Evolutionary conservation across 345 rosid species (phyloP).

Genomic region (Reutealis trisperma): DNA sequence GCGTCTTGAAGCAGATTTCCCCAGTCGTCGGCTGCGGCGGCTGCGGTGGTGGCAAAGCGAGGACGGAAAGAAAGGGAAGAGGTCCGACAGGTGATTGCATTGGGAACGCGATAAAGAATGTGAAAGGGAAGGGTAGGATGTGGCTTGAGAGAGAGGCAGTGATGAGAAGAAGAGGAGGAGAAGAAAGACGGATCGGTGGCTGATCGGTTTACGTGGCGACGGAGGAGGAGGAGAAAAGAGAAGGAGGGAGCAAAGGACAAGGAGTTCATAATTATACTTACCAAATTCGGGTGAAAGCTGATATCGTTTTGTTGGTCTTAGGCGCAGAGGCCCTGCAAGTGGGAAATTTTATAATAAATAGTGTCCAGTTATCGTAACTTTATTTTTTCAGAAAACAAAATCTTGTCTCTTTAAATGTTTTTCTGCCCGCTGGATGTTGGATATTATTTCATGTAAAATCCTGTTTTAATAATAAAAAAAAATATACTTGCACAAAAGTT

Average conservation of each 20-base stretch:
- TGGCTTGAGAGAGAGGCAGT: not conserved
- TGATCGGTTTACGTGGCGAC: not conserved
- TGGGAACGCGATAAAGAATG: not conserved
- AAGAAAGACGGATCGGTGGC: not conserved
- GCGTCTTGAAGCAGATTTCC: constrained; percentile 54
- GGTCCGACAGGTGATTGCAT: not conserved
- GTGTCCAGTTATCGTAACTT: too few relatives aligned
- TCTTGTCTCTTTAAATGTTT: too few relatives aligned
- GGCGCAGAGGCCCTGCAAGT: too few relatives aligned
- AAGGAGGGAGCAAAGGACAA: not conserved
- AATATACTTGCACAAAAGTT: too few relatives aligned
- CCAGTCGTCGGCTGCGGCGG: constrained; percentile 1
- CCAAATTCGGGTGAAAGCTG: too few relatives aligned
- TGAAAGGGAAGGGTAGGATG: not conserved
- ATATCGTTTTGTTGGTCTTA: too few relatives aligned
- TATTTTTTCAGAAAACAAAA: too few relatives aligned
- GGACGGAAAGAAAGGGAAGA: constrained; percentile 6
- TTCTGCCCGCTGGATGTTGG: too few relatives aligned
- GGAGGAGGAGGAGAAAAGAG: not conserved
- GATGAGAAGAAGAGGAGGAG: not conserved
- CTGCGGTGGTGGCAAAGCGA: not conserved
- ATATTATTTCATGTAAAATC: too few relatives aligned
- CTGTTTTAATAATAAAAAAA: too few relatives aligned
- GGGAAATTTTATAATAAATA: too few relatives aligned
- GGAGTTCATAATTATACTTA: not conserved